Percentiles rank a stretch among this genome's conserved stretches.
These are phyloP conservation scores for Fusarium phyllophilum DNA, from an alignment of 2,329 filamentous ascomycete species.

Conservation along the genomic window DNA sequence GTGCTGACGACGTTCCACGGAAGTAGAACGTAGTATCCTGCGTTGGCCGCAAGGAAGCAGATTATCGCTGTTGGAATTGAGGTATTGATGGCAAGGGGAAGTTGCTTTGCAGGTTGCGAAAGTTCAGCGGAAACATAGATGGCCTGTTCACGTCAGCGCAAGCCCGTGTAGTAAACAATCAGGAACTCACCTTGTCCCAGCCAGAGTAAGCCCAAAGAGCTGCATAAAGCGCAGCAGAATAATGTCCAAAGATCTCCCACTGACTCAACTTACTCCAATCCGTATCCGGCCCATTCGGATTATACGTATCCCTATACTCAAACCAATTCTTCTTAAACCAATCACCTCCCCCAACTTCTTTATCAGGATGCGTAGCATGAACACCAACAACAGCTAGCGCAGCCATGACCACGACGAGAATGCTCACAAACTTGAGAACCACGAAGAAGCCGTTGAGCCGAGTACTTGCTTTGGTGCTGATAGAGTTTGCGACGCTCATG, in stretches of 20 bases:
- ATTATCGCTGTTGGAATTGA: slow-evolving; percentile 68
- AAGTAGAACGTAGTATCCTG: slow-evolving; percentile 70
- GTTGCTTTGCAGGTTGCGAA: slow-evolving; percentile 59
- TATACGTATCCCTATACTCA: slow-evolving; percentile 57
- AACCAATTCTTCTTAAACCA: slow-evolving; percentile 68
- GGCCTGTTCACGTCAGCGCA: slow-evolving; percentile 49
- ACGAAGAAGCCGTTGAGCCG: slow-evolving; percentile 67
- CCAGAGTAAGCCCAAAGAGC: slow-evolving; percentile 73
- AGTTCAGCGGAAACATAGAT: slow-evolving; percentile 67
- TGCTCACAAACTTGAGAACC: slow-evolving; percentile 61
- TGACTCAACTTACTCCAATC: slow-evolving; percentile 60
- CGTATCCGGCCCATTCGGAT: slow-evolving; percentile 60
- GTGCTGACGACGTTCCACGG: slow-evolving; percentile 68
- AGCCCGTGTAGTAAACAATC: rapidly evolving
- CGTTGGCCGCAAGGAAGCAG: slow-evolving; percentile 69
- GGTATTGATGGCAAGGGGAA: slow-evolving; percentile 70
- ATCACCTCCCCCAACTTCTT: slow-evolving; percentile 58
- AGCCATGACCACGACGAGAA: slow-evolving; percentile 59
- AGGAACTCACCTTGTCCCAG: slow-evolving; percentile 68
- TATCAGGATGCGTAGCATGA: slow-evolving; percentile 50
- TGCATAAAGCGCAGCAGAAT: slow-evolving; percentile 69
- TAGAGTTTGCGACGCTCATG: slow-evolving; percentile 63
- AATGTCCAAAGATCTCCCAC: slow-evolving; percentile 70
- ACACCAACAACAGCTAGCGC: slow-evolving; percentile 59
- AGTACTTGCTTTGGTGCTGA: slow-evolving; percentile 66